Percentiles rank a stretch among this genome's conserved stretches.
These are phyloP conservation scores for Dissoconium aciculare DNA, from an alignment of 2,329 filamentous ascomycete species.

Conservation along the genomic window DNA sequence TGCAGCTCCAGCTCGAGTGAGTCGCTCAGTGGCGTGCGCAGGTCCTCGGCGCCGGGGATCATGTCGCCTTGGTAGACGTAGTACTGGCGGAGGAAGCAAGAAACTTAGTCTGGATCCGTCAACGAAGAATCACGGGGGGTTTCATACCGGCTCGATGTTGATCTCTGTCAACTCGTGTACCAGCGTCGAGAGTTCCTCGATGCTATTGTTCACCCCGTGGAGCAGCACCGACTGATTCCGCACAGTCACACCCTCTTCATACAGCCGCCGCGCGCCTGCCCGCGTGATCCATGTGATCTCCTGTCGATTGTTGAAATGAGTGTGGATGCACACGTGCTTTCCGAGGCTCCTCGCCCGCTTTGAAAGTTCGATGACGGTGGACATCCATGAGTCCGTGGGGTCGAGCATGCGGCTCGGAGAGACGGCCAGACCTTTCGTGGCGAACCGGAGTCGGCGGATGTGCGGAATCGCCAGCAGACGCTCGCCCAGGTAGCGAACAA, in stretches of 20 bases:
- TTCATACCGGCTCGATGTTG: slow-evolving; percentile 37
- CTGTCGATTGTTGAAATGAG: slow-evolving; percentile 49
- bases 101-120: not conserved
- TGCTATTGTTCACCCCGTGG: slow-evolving; percentile 43
- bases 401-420: slow-evolving; percentile 43
- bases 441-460: slow-evolving; percentile 45
- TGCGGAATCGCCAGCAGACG: slow-evolving; percentile 43
- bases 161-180: slow-evolving; percentile 42
- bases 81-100: slow-evolving; percentile 27
- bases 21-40: slow-evolving; percentile 45
- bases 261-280: slow-evolving; percentile 37
- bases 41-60: slow-evolving; percentile 45
- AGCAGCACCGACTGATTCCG: slow-evolving; percentile 48
- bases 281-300: slow-evolving; percentile 48
- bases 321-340: slow-evolving; percentile 48
- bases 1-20: slow-evolving; percentile 44
- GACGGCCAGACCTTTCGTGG: slow-evolving; percentile 47
- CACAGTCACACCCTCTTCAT: slow-evolving; percentile 38
- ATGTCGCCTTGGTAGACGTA: slow-evolving; percentile 54
- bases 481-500: slow-evolving; percentile 40
- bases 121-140: not conserved
- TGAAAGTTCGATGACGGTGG: slow-evolving; percentile 37
- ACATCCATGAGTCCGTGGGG: slow-evolving; percentile 37
- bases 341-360: slow-evolving; percentile 37
- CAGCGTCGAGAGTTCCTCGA: slow-evolving; percentile 38